These are phyloP conservation scores for Trichophyton simii DNA, from an alignment of 2,329 filamentous ascomycete species.

Conservation along the genomic window DNA sequence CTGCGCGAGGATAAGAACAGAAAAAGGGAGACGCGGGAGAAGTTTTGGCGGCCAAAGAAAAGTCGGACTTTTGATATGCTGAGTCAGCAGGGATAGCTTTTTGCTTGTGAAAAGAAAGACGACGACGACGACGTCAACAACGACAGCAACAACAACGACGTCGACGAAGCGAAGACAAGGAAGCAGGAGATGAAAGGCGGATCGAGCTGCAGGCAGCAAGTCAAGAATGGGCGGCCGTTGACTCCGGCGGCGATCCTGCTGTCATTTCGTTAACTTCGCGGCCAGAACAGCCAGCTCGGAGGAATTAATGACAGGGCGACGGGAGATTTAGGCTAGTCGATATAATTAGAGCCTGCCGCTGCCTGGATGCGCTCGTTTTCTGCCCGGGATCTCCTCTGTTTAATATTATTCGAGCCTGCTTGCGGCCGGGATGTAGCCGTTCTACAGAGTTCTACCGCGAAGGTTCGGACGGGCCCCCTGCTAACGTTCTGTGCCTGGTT, in stretches of 20 bases:
- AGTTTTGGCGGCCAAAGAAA: not conserved
- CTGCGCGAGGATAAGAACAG: no score
- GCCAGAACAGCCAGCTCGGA: not conserved
- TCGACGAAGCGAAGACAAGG: not conserved
- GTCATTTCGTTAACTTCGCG: not conserved
- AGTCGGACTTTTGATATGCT: not conserved
- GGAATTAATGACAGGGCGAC: not conserved
- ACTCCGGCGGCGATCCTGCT: not conserved
- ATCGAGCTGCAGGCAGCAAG: not conserved
- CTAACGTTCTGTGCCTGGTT: no score
- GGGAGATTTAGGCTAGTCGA: not conserved
- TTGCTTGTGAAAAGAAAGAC: not conserved
- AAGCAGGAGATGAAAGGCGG: not conserved
- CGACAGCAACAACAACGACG: not conserved
- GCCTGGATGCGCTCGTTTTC: not conserved
- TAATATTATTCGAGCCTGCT: not conserved
- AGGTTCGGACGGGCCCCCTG: no score
- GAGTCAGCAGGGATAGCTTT: not conserved
- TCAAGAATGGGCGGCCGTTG: not conserved
- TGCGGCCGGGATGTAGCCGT: not conserved
- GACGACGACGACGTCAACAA: not conserved
- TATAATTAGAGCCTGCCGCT: not conserved
- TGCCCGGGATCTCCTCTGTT: not conserved
- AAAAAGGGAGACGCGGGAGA: not conserved
- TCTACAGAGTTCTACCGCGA: no score